A percentile compares a stretch with the other conserved stretches of the same genome.
phyloP scores from a whole-genome alignment of 2,329 filamentous ascomycete genomes.

The Nemania diffusa region DNA sequence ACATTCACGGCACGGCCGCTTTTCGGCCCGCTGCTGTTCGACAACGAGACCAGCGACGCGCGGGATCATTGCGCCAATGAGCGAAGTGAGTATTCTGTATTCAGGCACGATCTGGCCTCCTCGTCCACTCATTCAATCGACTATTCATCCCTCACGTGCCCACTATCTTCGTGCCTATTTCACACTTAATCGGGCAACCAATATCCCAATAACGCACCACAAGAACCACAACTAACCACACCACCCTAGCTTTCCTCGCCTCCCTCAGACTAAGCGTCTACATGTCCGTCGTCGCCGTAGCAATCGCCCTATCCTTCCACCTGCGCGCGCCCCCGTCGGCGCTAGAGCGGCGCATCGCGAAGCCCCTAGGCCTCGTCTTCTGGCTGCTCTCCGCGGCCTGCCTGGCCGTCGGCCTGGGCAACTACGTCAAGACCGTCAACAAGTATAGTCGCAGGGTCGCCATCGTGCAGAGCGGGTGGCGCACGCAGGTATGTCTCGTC shows the following conservation, averaged over 20 bases:
- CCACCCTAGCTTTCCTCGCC: constrained; percentile 77
- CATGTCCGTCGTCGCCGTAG: constrained; percentile 88
- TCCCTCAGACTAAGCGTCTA: constrained; percentile 91
- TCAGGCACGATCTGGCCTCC: not conserved
- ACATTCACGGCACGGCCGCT: constrained; percentile 71
- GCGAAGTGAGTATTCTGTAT: constrained; percentile 61
- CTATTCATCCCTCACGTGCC: not conserved
- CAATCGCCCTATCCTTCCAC: constrained; percentile 94
- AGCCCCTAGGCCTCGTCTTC: constrained; percentile 87
- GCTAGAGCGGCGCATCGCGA: constrained; percentile 79
- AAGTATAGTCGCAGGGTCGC: constrained; percentile 82
- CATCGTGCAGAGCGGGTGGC: constrained; percentile 92
- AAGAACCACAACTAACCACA: not conserved
- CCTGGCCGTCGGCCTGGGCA: constrained; percentile 79
- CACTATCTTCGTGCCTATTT: too few relatives aligned
- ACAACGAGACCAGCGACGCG: constrained; percentile 79
- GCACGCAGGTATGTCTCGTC: constrained; percentile 73
- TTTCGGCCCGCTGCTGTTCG: constrained; percentile 75
- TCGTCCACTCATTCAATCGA: too few relatives aligned
- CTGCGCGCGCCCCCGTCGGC: constrained; percentile 76
- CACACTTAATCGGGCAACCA: not conserved
- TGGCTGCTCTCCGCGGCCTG: constrained; percentile 85
- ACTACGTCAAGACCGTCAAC: constrained; percentile 85
- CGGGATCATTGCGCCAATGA: constrained; percentile 84
- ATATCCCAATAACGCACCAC: not conserved